Base-by-base conservation (phyloP, 352 stramenopile species). In the Pythium coloratum region DNA sequence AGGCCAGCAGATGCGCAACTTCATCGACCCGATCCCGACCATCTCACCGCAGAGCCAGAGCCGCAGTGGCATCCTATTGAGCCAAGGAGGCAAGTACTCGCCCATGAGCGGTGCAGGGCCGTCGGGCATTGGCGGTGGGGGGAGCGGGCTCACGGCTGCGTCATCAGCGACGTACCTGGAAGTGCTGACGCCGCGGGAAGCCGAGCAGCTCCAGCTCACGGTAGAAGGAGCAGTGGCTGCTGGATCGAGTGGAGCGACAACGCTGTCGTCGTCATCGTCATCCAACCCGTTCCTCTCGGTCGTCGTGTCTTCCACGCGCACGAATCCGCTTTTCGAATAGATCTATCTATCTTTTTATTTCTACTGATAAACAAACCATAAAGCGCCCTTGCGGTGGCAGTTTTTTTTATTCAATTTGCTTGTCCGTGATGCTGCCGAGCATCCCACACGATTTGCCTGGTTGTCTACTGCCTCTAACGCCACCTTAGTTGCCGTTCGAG, bases 1-100 rank as follows among this genome's bases (percentile, higher is more conserved):
- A 62, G 86, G 81, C 3, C 76, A 84, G 62, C 78, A 93, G 61
- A 89, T 95, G 71, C 77, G 71, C 28, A 79, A 77, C 24, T 92
- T 91, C 62, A 92, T 94, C 38, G 80, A 90, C 51, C 82, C 81
- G 3, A 77, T 81, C 18, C 55, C 67, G 3, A 71, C 67, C 0
- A 59, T 67, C 24, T 76, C 72, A 7, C 70, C 70, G 6, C 66
- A 70, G 12, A 70, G 59, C n/a, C 56, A 69, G 33, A 72, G 62
- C 26, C 62, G 58, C 28, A 71, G 70, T 18, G 70, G 59, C 18
- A 49, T 73, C 18, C 32, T 71, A 30, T 24, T 72, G 5, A 75
- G 64, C 56, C 42, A 59, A n/a, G 75, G 60, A 36, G 69, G 54
- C 34, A 79, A 77, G 49, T 81, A 80, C 61, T 73, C 75, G 24